Evolutionary conservation across 2,329 filamentous ascomycete species (phyloP), one percentile per base, ranked within the genome.

Genomic region (Penicillium sp.): DNA sequence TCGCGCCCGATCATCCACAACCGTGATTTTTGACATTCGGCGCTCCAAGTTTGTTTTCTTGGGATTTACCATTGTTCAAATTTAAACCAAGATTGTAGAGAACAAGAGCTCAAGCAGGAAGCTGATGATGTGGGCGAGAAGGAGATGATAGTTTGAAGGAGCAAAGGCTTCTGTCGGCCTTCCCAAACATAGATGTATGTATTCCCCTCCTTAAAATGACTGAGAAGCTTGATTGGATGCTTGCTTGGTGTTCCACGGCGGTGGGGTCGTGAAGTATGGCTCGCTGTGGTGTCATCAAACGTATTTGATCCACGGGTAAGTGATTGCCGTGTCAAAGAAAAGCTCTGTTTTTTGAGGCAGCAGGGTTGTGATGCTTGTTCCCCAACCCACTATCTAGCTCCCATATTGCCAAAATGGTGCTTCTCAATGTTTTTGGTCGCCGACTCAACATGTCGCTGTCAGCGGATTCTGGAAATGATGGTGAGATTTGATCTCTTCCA

Each of bases 271-370:
- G 24, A 32, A 31, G n/a, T n/a, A 8, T 29, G 3, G 21, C 29
- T 27, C 9, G 46, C 40, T 7, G 11, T 51, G 36, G 10, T 41
- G 49, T 51, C 43, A 51, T 46, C 27, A 13, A 46, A 36, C 34
- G 7, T n/a, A 36, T n/a, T n/a, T 36, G 34, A 36, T 36, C 34
- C 34, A 36, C 7, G 34, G 34, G n/a, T n/a, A n/a, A n/a, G 6
- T n/a, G n/a, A n/a, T 5, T 13, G 13, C 34, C 24, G 24, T 4
- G 24, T 27, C 4, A 27, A 27, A 27, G 24, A 27, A 27, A 27
- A 27, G 24, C 24, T 27, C 24, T 6, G 5, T 5, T 27, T 27
- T 27, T 1, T 4, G 24, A 27, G 24, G 24, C 24, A 27, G 8
- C 24, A 27, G 24, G 8, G 8, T 2, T 6, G 8, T 27, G 5